These are phyloP conservation scores for Gardenia jasminoides DNA, from an alignment of 257 asterid genomes.

Conservation along the genomic window DNA sequence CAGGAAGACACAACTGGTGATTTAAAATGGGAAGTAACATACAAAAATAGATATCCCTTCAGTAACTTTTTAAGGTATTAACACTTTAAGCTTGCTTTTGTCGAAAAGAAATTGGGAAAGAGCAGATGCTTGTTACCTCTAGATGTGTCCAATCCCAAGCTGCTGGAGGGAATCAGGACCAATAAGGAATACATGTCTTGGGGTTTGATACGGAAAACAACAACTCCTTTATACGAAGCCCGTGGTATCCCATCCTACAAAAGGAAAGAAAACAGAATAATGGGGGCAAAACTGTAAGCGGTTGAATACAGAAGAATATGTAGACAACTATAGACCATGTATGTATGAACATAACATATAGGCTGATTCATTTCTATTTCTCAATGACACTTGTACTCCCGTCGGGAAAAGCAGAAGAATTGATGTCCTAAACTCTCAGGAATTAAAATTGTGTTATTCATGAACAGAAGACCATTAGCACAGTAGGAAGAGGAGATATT, in stretches of 20 bases:
- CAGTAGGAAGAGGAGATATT: neutral
- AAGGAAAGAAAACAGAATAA: constrained; percentile 8
- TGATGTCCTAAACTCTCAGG: neutral
- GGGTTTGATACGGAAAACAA: constrained; percentile 71
- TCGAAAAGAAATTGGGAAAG: neutral
- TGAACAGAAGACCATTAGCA: neutral
- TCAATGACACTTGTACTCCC: neutral
- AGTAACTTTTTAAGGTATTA: neutral
- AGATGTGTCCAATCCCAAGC: constrained; percentile 54
- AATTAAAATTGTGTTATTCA: neutral
- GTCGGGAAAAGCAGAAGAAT: neutral
- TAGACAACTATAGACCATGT: neutral
- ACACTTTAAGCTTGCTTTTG: neutral
- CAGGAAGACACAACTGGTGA: neutral
- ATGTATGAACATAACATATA: too few relatives aligned
- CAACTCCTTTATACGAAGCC: constrained; percentile 86
- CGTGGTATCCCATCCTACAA: constrained; percentile 92
- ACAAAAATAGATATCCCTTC: neutral
- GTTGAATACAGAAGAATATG: neutral
- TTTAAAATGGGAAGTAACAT: neutral
- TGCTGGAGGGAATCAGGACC: constrained; percentile 73
- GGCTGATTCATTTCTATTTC: neutral
- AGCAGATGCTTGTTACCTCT: constrained; percentile 13
- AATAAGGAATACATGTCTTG: constrained; percentile 80
- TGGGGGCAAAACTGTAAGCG: neutral